These are phyloP conservation scores for Neophaeococcomyces mojaviensis DNA, from an alignment of 2,329 filamentous ascomycete genomes.

Conservation along the genomic window DNA sequence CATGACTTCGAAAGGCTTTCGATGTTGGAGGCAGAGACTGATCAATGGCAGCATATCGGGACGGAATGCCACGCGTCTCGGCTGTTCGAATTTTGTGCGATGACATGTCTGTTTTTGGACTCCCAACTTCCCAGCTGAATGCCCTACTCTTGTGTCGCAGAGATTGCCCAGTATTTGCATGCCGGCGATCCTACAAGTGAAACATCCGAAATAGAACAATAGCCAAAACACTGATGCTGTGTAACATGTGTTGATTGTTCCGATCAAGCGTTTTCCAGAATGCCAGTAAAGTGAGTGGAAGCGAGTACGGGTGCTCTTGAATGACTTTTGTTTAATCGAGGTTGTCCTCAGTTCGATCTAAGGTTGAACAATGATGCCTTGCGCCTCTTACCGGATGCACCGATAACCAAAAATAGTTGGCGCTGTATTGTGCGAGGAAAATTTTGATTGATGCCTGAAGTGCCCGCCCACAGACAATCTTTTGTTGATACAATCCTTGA, in stretches of 20 bases:
- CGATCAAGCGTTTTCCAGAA: neutral
- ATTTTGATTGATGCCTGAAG: neutral
- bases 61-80: neutral
- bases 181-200: conserved; percentile 1
- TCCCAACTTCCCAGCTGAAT: neutral
- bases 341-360: neutral
- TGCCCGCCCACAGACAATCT: neutral
- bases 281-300: neutral
- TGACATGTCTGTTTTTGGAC: conserved; percentile 2
- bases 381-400: neutral
- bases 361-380: neutral
- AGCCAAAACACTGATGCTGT: conserved; percentile 2
- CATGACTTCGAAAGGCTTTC: neutral
- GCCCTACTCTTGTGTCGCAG: neutral
- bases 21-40: neutral
- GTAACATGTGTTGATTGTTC: conserved; percentile 5
- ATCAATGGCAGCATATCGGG: neutral
- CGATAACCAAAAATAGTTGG: neutral
- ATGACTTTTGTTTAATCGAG: neutral
- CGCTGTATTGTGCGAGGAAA: neutral
- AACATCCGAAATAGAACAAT: conserved; percentile 4
- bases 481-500: neutral
- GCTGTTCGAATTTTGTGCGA: conserved; percentile 9
- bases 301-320: neutral
- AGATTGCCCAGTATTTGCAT: conserved; percentile 2